Base-by-base conservation (phyloP, 2,329 filamentous ascomycete species). In the Venturia effusa region DNA sequence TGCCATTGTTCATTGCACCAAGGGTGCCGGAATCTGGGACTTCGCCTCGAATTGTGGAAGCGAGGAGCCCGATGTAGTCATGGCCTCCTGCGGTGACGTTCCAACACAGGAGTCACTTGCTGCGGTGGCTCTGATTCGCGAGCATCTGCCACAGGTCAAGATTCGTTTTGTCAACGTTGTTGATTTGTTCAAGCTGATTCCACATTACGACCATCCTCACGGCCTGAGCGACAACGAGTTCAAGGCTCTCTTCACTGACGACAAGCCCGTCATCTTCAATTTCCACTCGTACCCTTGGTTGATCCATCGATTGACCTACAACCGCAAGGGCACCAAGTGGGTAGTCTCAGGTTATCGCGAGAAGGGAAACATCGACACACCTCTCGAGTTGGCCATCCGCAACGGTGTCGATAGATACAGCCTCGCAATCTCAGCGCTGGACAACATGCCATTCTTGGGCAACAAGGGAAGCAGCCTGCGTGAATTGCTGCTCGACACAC, bases 261-360 rank as follows among this genome's bases (percentile, higher is more conserved):
- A 90, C 77, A 86, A 81, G 68, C 89, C 88, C 27, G 79, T 90
- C 71, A 85, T 92, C 71, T 92, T 92, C 80, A 92, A 91, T 78
- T 92, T 92, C 83, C 89, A 92, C 78, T 88, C 84, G 39, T 92
- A 92, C 60, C 88, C 89, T 10, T 92, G 87, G 87, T 80, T 92
- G 70, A 83, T 92, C 61, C 88, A 92, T 77, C 82, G 88, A 61
- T 75, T 92, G 68, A 88, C 88, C 0, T 92, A 91, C 77, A 88
- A 88, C 77, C 84, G 88, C 0, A 86, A 85, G 1, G 88, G 88
- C 5, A 84, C 82, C 72, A 72, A 80, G 57, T 85, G 89, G 74
- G 74, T 92, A 67, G 89, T 92, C n/a, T 81, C 86, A 39, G 89
- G 89, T 1, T 92, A 92, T 79, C 86, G 83, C 71, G 88, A 92